These are phyloP conservation scores for Sporothrix luriei DNA, from an alignment of 2,329 filamentous ascomycete species.

Conservation along the genomic window DNA sequence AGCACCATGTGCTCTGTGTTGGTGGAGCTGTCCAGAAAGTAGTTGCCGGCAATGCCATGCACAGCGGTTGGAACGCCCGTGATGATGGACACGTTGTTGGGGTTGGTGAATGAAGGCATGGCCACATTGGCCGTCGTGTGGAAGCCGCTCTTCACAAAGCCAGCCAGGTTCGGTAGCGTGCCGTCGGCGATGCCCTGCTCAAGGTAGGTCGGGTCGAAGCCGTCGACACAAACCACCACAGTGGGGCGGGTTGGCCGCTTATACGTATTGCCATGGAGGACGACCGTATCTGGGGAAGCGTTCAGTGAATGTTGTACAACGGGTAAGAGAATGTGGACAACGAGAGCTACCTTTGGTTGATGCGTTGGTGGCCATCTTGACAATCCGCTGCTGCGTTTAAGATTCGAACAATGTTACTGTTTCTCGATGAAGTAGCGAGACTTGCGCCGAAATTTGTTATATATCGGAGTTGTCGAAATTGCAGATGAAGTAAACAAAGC, in stretches of 20 bases:
- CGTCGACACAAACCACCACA: constrained; percentile 49
- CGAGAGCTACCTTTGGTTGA: background rate
- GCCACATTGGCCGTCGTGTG: constrained; percentile 45
- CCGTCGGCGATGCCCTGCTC: constrained; percentile 42
- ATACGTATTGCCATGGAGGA: constrained; percentile 23
- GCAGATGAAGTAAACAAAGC: background rate
- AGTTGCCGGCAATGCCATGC: constrained; percentile 51
- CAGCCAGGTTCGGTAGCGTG: constrained; percentile 43
- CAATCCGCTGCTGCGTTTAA: background rate
- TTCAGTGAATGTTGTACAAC: too few species aligned
- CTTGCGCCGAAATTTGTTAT: background rate
- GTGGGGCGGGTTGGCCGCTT: constrained; percentile 38
- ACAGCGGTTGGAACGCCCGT: constrained; percentile 46
- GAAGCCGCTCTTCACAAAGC: constrained; percentile 45
- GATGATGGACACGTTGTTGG: constrained; percentile 51
- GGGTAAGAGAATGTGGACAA: background rate
- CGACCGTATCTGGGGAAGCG: background rate
- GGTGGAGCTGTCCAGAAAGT: constrained; percentile 47
- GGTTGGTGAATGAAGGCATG: constrained; percentile 52
- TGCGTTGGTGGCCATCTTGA: background rate
- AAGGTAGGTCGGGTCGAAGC: constrained; percentile 50
- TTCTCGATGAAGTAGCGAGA: background rate
- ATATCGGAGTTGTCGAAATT: background rate
- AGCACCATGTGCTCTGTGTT: constrained; percentile 48
- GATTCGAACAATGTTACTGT: background rate